Base-by-base conservation (phyloP, 2,329 filamentous ascomycete genomes). In the Xylariales sp. region DNA sequence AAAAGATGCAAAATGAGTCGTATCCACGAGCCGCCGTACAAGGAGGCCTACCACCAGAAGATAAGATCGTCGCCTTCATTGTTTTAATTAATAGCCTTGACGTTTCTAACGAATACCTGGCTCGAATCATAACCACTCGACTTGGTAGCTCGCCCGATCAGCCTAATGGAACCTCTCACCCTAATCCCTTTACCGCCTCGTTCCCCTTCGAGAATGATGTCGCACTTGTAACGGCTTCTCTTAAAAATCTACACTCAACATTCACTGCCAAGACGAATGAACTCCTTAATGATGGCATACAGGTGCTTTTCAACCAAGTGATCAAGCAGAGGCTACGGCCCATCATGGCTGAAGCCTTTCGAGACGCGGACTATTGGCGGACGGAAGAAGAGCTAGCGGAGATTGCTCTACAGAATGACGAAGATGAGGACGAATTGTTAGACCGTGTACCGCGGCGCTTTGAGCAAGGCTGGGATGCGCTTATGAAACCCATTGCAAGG, bases 41-140 rank as follows among this genome's bases (percentile, higher is more conserved):
- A 78, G 94, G 94, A 46, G 91, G 90, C 0, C 86, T 94, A 52
- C 95, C 95, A 0, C 93, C 94, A 0, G 96, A 99, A 78, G 90
- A 94, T 74, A 93, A 91, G 73, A 92, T 97, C 71, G 88, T 98
- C 59, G 86, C 92, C 3, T 99, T 99, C 78, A 89, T 97, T 16
- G 91, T 98, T 28, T 86, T 97, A 54, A 93, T 97, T 80, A 99
- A 99, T 85, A 97, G 95, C 78, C 89, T 99, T 32, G 95, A 99
- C 78, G 88, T 97, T 68, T 91, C 94, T 9, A 93, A 93, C 69
- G 93, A 97, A 76, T 99, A 99, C 80, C 87, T 97, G 58, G 88
- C 89, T 16, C 91, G 95, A 62, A 97, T 99, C 73, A 90, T 98
- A 52, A 86, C 87, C 39, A 86, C 89, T 41, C 89, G 91, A 55